These are phyloP conservation scores for Cryomyces antarcticus DNA, from an alignment of 495 filamentous ascomycete species.

Conservation along the genomic window DNA sequence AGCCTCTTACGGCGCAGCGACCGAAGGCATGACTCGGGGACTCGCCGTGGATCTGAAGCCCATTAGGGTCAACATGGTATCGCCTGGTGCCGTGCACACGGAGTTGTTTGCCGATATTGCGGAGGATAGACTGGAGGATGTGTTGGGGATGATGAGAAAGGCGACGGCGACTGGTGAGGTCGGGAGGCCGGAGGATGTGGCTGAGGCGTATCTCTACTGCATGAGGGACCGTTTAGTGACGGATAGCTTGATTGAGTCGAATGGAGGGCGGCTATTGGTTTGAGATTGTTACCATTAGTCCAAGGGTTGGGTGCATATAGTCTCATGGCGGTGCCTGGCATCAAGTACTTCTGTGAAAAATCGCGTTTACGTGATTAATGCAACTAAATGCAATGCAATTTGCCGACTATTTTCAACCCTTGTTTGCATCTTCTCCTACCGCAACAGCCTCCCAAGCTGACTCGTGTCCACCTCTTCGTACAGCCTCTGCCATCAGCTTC, in stretches of 20 bases:
- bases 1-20: constrained; percentile 17
- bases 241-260: constrained; percentile 12
- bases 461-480: no score
- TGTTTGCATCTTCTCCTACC: no score
- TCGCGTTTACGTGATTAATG: no score
- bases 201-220: constrained; percentile 42
- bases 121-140: constrained; percentile 11
- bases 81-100: constrained; percentile 34
- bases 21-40: constrained; percentile 25
- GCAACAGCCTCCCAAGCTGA: no score
- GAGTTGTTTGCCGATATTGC: constrained; percentile 22
- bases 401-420: no score
- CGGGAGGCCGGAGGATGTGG: constrained; percentile 34
- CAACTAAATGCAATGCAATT: no score
- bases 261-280: neutral
- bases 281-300: neutral
- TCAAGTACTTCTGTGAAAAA: no score
- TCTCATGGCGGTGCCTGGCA: no score
- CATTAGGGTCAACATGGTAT: constrained; percentile 37
- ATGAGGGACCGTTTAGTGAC: constrained; percentile 39
- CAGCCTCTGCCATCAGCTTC: no score
- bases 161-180: constrained; percentile 24
- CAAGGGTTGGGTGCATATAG: no score
- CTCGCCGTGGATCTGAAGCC: constrained; percentile 39
- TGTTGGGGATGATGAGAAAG: constrained; percentile 12